Base-by-base conservation (phyloP, 2,329 filamentous ascomycete species). In the Pyrenophora teres region DNA sequence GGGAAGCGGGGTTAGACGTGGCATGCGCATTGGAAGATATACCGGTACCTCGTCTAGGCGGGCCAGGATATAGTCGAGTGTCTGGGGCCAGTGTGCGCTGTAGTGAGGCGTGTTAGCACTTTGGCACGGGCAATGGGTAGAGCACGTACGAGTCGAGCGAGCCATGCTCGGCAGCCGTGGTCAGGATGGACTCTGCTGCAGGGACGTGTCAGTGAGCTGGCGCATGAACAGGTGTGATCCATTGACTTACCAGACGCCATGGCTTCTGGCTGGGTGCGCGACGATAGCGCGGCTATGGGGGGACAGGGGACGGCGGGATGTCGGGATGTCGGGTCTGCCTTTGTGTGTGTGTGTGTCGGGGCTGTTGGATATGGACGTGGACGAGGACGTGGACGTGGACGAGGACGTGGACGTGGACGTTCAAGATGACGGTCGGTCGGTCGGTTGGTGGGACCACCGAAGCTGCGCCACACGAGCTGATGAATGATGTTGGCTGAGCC, bases 51-150 rank as follows among this genome's bases (percentile, higher is more conserved):
- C 81, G 71, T 94, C 87, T 42, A 93, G 80, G 64, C 86, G 84
- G 53, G 83, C 76, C 45, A 92, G 76, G 32, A 93, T 77, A 27
- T 82, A 81, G 62, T 82, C 81, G 41, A 90, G 80, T 63, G 91
- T 80, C 50, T 76, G 76, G 30, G 87, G 86, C 89, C 89, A 93
- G 70, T 81, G 81, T 51, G 83, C 80, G 67, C 89, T 92, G 72
- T 57, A 64, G 57, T 38, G 45, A 52, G 46, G 56, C 52, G 55
- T 48, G 51, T 79, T 61, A 78, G 71, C 15, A 15, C 15, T 15
- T 15, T 15, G 15, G 15, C 21, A 33, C 32, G 25, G 21, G 27
- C 36, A 43, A 31, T 12, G 23, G 39, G 23, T 25, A 15, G 15
- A 46, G 56, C 46, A 68, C 81, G 62, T 77, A 86, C 83, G 80